A percentile compares a stretch with the other conserved stretches of the same genome.
Evolutionary conservation across 495 filamentous ascomycete genomes (phyloP).

Genomic region (Neurospora sp.): DNA sequence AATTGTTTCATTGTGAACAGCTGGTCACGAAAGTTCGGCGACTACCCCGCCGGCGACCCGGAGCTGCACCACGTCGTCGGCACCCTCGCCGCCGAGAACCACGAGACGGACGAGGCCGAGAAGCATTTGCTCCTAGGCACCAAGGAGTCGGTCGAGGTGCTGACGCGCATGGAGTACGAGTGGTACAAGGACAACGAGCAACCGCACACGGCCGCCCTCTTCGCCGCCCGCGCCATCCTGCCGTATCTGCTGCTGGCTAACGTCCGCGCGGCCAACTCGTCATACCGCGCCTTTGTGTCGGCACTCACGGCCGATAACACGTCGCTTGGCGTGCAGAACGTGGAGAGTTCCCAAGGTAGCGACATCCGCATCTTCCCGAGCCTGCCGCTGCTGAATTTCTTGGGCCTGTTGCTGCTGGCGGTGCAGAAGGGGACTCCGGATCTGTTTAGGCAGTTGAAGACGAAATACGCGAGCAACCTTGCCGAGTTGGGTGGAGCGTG

Average conservation of each 20-base stretch:
- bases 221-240: conserved; percentile 80
- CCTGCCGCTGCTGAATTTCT: conserved; percentile 86
- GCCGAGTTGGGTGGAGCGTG: conserved; percentile 59
- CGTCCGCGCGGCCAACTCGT: conserved; percentile 74
- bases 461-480: conserved; percentile 69
- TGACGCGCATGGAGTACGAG: conserved; percentile 75
- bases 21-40: conserved; percentile 78
- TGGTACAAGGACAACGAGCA: conserved; percentile 83
- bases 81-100: conserved; percentile 78
- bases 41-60: conserved; percentile 85
- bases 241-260: conserved; percentile 89
- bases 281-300: conserved; percentile 69
- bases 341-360: conserved; percentile 55
- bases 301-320: conserved; percentile 56
- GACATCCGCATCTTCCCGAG: conserved; percentile 77
- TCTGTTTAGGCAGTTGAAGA: conserved; percentile 71
- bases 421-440: conserved; percentile 70
- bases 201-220: conserved; percentile 78
- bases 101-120: conserved; percentile 86
- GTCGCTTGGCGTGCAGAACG: conserved; percentile 64
- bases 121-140: conserved; percentile 83
- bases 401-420: conserved; percentile 71
- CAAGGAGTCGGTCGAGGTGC: conserved; percentile 70
- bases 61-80: conserved; percentile 93
- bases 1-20: conserved; percentile 22